Evolutionary conservation across 202 grass and related monocot genomes (phyloP).

Genomic region (Dendrocalamus latiflorus): DNA sequence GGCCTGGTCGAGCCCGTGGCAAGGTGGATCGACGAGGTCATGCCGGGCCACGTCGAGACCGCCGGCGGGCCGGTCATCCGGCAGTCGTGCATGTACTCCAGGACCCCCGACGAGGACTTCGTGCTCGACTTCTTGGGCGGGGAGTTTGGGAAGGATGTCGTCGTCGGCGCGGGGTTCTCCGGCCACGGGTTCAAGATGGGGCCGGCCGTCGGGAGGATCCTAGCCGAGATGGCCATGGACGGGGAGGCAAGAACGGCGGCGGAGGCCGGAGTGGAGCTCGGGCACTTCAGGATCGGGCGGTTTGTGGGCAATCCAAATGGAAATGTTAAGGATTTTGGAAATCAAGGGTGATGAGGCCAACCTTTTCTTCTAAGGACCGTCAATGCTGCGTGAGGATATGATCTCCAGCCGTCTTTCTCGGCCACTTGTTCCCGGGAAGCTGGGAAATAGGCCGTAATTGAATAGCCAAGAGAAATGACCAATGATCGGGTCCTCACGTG

Average conservation of each 20-base stretch:
- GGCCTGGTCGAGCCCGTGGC: constrained; percentile 44
- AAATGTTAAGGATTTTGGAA: constrained; percentile 28
- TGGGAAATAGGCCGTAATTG: not conserved
- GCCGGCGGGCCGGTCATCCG: constrained; percentile 50
- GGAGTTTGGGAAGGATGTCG: constrained; percentile 66
- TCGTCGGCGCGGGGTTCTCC: constrained; percentile 75
- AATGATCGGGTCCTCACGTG: not conserved
- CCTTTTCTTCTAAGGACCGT: not conserved
- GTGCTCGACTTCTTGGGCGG: constrained; percentile 70
- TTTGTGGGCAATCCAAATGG: constrained; percentile 51
- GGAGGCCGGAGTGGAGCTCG: constrained; percentile 50
- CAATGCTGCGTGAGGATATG: too few relatives aligned
- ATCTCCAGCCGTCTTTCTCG: not conserved
- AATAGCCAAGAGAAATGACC: not conserved
- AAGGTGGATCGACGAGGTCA: constrained; percentile 52
- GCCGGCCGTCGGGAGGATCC: constrained; percentile 56
- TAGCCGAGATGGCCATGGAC: constrained; percentile 59
- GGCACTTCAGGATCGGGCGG: constrained; percentile 43
- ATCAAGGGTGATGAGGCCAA: not conserved
- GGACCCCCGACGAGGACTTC: constrained; percentile 74
- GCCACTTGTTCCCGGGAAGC: not conserved
- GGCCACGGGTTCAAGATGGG: constrained; percentile 86
- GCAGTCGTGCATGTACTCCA: constrained; percentile 85
- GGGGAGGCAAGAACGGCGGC: constrained; percentile 27
- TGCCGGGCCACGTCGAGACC: constrained; percentile 46